These are phyloP conservation scores for Xerocomellus dryophilus DNA, from an alignment of 768 basidiomycete species.

Conservation along the genomic window DNA sequence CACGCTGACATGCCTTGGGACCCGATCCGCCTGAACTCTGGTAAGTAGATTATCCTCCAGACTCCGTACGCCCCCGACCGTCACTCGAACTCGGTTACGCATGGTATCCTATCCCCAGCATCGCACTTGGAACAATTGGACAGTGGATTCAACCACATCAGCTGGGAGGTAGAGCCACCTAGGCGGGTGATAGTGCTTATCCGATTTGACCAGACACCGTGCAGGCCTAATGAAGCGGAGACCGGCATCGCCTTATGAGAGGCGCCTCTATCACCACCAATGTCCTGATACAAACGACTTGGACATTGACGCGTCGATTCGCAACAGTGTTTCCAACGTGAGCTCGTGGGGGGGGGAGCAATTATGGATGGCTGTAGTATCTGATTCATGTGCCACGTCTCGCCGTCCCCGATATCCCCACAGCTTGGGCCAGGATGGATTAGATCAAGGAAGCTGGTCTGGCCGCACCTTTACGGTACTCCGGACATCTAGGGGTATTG, in stretches of 20 bases:
- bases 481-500: slow-evolving; percentile 51
- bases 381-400: slow-evolving; percentile 60
- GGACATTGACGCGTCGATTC: slow-evolving; percentile 53
- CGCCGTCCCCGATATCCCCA: slow-evolving; percentile 56
- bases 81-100: not conserved
- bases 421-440: slow-evolving; percentile 64
- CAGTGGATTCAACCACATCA: slow-evolving; percentile 60
- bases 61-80: not conserved
- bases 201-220: slow-evolving; percentile 55
- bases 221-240: slow-evolving; percentile 58
- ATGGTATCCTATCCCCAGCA: slow-evolving; percentile 45
- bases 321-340: slow-evolving; percentile 55
- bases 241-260: slow-evolving; percentile 39
- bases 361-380: slow-evolving; percentile 43
- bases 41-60: slow-evolving; percentile 29
- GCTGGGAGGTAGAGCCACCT: slow-evolving; percentile 27
- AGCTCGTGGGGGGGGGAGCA: slow-evolving; percentile 15
- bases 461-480: slow-evolving; percentile 31
- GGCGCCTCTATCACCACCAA: slow-evolving; percentile 66
- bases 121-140: slow-evolving; percentile 62
- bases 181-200: not conserved
- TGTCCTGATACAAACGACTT: slow-evolving; percentile 51
- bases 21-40: slow-evolving; percentile 56
- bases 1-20: slow-evolving; percentile 54
- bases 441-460: slow-evolving; percentile 52